A percentile compares a stretch with the other conserved stretches of the same genome.
Conservation (phyloP, 140 eudicot species). For the Stevia rebaudiana region DNA sequence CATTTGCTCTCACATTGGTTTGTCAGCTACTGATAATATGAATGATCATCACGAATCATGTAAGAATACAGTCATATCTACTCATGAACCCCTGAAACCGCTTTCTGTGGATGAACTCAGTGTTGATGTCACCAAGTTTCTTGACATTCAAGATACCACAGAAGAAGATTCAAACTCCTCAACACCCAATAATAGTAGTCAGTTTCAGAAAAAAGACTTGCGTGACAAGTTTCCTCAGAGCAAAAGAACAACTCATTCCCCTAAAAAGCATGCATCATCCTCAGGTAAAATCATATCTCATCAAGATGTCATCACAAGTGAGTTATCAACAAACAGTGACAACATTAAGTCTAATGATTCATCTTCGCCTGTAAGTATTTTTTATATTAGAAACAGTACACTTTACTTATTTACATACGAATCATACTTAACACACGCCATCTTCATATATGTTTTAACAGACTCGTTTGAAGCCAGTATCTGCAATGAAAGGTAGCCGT, state of each 20-base stretch:
- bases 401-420: neutral
- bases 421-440: neutral
- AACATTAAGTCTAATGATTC: constrained; percentile 19
- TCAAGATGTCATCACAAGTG: constrained; percentile 26
- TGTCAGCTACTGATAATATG: constrained; percentile 33
- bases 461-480: constrained; percentile 58
- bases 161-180: constrained; percentile 19
- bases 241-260: constrained; percentile 9
- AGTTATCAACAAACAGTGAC: constrained; percentile 17
- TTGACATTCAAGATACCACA: constrained; percentile 39
- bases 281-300: constrained; percentile 10
- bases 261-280: constrained; percentile 45
- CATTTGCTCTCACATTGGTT: constrained; percentile 28
- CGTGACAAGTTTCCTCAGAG: constrained; percentile 19
- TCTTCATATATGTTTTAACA: constrained; percentile 8
- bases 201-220: constrained; percentile 24
- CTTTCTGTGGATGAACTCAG: constrained; percentile 45
- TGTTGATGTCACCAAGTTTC: constrained; percentile 29
- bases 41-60: constrained; percentile 28
- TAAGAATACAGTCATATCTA: constrained; percentile 20
- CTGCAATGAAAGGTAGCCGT: constrained; percentile 96
- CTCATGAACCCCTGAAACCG: constrained; percentile 20
- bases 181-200: constrained; percentile 10
- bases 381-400: neutral
- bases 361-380: constrained; percentile 73